Base-by-base conservation (phyloP, 768 basidiomycete species). In the Dictyophora rubrovolvata region DNA sequence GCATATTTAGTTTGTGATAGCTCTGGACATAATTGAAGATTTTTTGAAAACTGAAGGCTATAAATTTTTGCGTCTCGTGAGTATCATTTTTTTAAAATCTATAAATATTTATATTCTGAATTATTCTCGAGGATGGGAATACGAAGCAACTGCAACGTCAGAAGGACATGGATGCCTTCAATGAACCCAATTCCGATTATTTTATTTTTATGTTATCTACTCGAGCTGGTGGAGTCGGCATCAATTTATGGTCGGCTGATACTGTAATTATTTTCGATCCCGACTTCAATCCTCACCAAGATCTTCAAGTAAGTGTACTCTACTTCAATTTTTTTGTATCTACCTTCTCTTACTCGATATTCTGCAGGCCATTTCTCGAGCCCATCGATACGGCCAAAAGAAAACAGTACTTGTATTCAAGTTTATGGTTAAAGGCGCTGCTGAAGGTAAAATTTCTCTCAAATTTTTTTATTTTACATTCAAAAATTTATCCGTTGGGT, bases 251-350 rank as follows among this genome's bases (percentile, higher is more conserved):
- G 75, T 89, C 85, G 8, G 94, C 95, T 18, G 95, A 97, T 69
- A 95, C 93, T 0, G 93, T 94, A 28, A 87, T 93, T 48, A 85
- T 93, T 56, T 90, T 86, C 65, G 95, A 99, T 68, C 93, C 93
- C 0, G 96, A 99, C 73, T 99, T 93, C 71, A 99, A 99, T 67
- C 95, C 95, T n/a, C 93, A 96, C 72, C 88, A 88, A 86, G 93
- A 94, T 72, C 75, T 94, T 53, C 93, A 95, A 81, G 91, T 90
- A 69, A 61, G 82, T 67, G 34, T 33, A 36, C 11, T 12, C 33
- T 4, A 10, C 33, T 46, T 54, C 37, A 58, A 48, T 57, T 11
- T 14, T 57, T 48, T 61, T 17, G 35, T 28, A 33, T 53, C 1
- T 54, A 20, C 3, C n/a, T 28, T 28, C 7, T 28, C 7, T 28